Evolutionary conservation across 345 rosid genomes (phyloP), one percentile per base, ranked within the genome.

Genomic region (Capsella bursapastoris): DNA sequence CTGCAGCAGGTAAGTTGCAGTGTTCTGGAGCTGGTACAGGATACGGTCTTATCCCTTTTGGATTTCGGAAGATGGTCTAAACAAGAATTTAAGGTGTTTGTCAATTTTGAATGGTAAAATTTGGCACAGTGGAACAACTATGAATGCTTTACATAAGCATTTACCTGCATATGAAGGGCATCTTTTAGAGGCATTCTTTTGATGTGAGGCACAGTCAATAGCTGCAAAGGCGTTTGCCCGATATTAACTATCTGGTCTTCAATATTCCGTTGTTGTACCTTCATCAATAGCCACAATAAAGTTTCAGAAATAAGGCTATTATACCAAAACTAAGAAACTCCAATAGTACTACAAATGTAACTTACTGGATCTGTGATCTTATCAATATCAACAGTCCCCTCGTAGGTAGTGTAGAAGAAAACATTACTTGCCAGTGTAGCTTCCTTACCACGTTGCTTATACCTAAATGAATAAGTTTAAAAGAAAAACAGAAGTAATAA

Each of bases 221-320:
- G 97, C 83, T 90, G 98, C 35, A 91, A 92, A 68, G 99, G 98
- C 7, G 99, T 95, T 81, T 92, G 99, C 59, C 97, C 99, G 65
- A 92, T 89, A 83, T 84, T 83, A 74, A 92, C 86, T 64, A 95
- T 92, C 84, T 95, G 93, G 77, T 90, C 86, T 78, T 89, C 96
- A 1, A 85, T 88, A 55, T 88, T 84, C 7, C 75, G 88, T 63
- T 85, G 99, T 79, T 90, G 86, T 74, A 80, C 92, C 97, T 95
- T 77, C 80, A 70, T 60, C 38, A 53, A 70, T 14, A 78, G 8
- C 51, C 29, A 66, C 44, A 13, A 3, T 41, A 44, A 62, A 58
- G 78, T 25, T 72, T 58, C 31, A 57, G 41, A 37, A 40, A 66
- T 34, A 47, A 45, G 29, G 60, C 25, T 22, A 22, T 57, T 31